Percentiles rank a stretch among this genome's conserved stretches.
Conservation (phyloP, 2,329 filamentous ascomycete genomes). For the Lanzia echinophila region DNA sequence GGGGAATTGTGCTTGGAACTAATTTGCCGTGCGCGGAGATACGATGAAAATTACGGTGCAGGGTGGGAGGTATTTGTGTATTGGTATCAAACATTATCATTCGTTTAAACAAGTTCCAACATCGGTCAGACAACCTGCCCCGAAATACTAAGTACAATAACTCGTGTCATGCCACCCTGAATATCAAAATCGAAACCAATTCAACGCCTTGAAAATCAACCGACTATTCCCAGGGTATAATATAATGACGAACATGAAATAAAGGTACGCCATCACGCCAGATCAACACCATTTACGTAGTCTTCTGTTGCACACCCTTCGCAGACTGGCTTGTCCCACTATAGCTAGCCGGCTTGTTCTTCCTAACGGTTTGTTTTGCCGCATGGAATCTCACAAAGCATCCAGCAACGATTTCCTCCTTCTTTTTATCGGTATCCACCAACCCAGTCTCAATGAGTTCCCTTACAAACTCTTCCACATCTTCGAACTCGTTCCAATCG, state of each 20-base stretch:
- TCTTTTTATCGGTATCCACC: slow-evolving; percentile 5
- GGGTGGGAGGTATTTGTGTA: not conserved
- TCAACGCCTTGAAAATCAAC: too few species aligned
- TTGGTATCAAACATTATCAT: not conserved
- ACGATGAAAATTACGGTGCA: not conserved
- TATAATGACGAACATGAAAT: not conserved
- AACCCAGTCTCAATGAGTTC: slow-evolving; percentile 14
- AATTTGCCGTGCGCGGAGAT: not conserved
- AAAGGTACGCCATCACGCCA: not conserved
- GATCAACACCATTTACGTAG: not conserved
- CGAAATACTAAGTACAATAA: too few species aligned
- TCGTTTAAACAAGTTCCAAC: too few species aligned
- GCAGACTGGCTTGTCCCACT: not conserved
- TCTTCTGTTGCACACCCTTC: not conserved
- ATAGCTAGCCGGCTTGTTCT: slow-evolving; percentile 11
- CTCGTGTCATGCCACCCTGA: too few species aligned
- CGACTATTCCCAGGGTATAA: too few species aligned
- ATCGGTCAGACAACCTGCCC: too few species aligned
- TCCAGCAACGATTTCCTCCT: slow-evolving; percentile 11
- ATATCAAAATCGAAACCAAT: too few species aligned
- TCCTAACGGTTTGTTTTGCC: slow-evolving; percentile 10
- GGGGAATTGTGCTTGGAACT: not conserved
- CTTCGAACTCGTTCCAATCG: slow-evolving; percentile 19
- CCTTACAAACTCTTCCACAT: slow-evolving; percentile 14
- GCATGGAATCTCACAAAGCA: slow-evolving; percentile 12